Percentiles rank a stretch among this genome's conserved stretches.
Conservation (phyloP, 2,329 filamentous ascomycete genomes). For the Stagonosporopsis tanaceti region DNA sequence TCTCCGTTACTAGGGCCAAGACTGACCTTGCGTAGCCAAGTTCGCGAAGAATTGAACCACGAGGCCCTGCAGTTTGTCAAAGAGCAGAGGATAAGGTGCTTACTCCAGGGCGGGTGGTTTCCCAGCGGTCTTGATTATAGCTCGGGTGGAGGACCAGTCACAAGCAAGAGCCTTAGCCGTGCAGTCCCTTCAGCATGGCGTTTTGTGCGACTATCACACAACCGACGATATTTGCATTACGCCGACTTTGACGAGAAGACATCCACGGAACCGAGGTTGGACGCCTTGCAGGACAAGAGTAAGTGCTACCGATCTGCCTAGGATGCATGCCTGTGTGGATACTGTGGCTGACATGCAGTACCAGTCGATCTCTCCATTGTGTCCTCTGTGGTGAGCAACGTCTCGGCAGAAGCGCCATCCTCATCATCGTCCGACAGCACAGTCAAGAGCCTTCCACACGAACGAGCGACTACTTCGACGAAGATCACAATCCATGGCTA, state of each 20-base stretch:
- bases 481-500: slow-evolving; percentile 93
- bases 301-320: slow-evolving; percentile 37
- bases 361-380: slow-evolving; percentile 82
- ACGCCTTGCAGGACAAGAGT: slow-evolving; percentile 77
- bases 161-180: slow-evolving; percentile 52
- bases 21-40: slow-evolving; percentile 62
- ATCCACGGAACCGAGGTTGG: slow-evolving; percentile 72
- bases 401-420: slow-evolving; percentile 69
- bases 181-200: slow-evolving; percentile 70
- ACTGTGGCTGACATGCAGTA: slow-evolving; percentile 38
- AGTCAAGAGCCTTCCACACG: slow-evolving; percentile 47
- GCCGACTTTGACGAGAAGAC: slow-evolving; percentile 78
- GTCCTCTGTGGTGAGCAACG: slow-evolving; percentile 92
- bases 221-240: slow-evolving; percentile 88
- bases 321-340: slow-evolving; percentile 26
- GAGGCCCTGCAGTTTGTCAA: slow-evolving; percentile 97
- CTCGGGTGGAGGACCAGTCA: slow-evolving; percentile 56
- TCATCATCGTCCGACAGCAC: slow-evolving; percentile 59
- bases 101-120: slow-evolving; percentile 92
- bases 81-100: slow-evolving; percentile 90
- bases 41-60: slow-evolving; percentile 88
- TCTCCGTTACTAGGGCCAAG: slow-evolving; percentile 9
- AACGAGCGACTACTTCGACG: slow-evolving; percentile 63
- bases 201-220: slow-evolving; percentile 88
- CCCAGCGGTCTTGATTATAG: slow-evolving; percentile 61